These are phyloP conservation scores for Crepidotus variabilis DNA, from an alignment of 768 basidiomycete genomes.

Conservation along the genomic window DNA sequence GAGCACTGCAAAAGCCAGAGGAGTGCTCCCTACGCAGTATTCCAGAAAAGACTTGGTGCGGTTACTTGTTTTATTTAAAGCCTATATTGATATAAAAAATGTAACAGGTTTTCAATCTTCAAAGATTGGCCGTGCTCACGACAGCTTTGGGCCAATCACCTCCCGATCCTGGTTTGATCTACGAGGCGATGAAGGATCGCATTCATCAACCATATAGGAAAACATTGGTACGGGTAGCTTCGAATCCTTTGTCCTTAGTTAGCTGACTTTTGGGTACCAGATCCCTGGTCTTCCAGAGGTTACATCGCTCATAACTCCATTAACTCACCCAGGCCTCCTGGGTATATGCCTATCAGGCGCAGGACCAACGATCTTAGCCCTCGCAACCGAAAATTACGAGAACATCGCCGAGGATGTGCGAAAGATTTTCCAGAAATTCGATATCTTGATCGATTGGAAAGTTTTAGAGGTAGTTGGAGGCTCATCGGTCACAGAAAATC, in stretches of 20 bases:
- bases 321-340: slow-evolving; percentile 88
- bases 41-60: slow-evolving; percentile 88
- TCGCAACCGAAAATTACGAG: slow-evolving; percentile 84
- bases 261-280: slow-evolving; percentile 35
- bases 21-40: slow-evolving; percentile 82
- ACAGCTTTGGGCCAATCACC: slow-evolving; percentile 89
- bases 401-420: slow-evolving; percentile 81
- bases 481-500: slow-evolving; percentile 27
- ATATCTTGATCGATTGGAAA: slow-evolving; percentile 89
- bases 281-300: slow-evolving; percentile 96
- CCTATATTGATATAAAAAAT: neutral
- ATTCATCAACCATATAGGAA: slow-evolving; percentile 97
- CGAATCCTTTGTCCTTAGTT: neutral
- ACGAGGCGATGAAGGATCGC: slow-evolving; percentile 98
- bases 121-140: slow-evolving; percentile 92
- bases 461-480: slow-evolving; percentile 63
- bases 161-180: slow-evolving; percentile 94
- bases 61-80: slow-evolving; percentile 11
- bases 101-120: slow-evolving; percentile 91
- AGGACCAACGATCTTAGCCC: slow-evolving; percentile 94
- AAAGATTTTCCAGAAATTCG: slow-evolving; percentile 63
- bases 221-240: slow-evolving; percentile 54
- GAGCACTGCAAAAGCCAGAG: slow-evolving; percentile 91
- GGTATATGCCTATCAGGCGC: slow-evolving; percentile 98
- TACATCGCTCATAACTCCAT: slow-evolving; percentile 81